Conservation (phyloP, 441 rosid species). For the Jatropha multifida region DNA sequence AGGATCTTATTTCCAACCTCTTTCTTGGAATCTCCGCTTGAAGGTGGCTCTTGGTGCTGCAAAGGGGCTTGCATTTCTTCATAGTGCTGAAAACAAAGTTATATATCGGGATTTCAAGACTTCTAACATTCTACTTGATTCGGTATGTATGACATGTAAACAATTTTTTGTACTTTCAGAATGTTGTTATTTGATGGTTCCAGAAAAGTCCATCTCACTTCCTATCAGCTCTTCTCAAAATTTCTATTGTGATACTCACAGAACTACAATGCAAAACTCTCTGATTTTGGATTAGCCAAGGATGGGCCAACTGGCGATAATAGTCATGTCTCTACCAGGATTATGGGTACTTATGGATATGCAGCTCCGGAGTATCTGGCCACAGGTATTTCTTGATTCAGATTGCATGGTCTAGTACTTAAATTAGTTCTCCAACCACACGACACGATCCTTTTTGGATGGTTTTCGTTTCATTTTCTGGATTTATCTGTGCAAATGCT, state of each 20-base stretch:
- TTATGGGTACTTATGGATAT: slow-evolving; percentile 89
- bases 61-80: slow-evolving; percentile 89
- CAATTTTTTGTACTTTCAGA: neutral
- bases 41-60: slow-evolving; percentile 92
- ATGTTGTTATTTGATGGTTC: slow-evolving; percentile 7
- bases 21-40: slow-evolving; percentile 84
- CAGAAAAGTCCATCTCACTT: neutral
- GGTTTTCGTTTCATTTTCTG: neutral
- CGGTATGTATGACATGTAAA: slow-evolving; percentile 42
- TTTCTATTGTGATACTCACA: slow-evolving; percentile 30
- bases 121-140: slow-evolving; percentile 78
- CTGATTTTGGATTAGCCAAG: slow-evolving; percentile 93
- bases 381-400: slow-evolving; percentile 48
- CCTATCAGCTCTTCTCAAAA: slow-evolving; percentile 5
- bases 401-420: neutral
- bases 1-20: slow-evolving; percentile 85
- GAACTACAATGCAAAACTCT: slow-evolving; percentile 88
- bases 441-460: neutral
- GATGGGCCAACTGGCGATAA: slow-evolving; percentile 91
- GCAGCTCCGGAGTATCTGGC: slow-evolving; percentile 92
- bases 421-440: neutral
- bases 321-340: slow-evolving; percentile 83
- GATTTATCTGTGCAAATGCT: neutral
- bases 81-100: slow-evolving; percentile 64
- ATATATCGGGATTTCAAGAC: slow-evolving; percentile 88